Conservation (phyloP, 768 basidiomycete genomes). For the Tylopilus intermedius region DNA sequence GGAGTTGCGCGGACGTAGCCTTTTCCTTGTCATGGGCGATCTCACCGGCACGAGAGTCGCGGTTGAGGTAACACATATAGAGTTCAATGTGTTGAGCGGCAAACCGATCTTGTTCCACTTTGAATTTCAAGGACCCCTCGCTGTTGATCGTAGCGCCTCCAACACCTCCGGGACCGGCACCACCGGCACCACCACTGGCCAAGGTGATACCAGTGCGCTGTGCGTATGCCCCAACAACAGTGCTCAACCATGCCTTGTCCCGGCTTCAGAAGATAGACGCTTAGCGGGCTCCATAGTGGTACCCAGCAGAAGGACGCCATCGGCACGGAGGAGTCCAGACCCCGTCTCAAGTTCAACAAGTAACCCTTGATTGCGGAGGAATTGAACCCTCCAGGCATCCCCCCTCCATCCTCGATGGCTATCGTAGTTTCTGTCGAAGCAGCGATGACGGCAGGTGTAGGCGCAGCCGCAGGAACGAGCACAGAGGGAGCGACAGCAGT, state of each 20-base stretch:
- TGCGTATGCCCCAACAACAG: conserved; percentile 79
- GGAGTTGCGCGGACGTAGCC: conserved; percentile 56
- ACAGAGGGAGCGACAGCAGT: conserved; percentile 36
- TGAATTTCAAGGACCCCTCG: conserved; percentile 97
- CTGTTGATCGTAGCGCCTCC: conserved; percentile 93
- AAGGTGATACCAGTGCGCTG: conserved; percentile 85
- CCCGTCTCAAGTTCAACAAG: conserved; percentile 91
- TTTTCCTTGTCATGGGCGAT: conserved; percentile 86
- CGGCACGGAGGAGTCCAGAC: conserved; percentile 88
- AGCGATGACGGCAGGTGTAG: conserved; percentile 39
- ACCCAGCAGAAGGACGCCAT: conserved; percentile 84
- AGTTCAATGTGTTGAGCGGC: conserved; percentile 91
- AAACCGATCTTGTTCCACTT: conserved; percentile 87
- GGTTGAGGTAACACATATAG: conserved; percentile 93
- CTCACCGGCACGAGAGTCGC: conserved; percentile 90
- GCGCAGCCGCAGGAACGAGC: conserved; percentile 38
- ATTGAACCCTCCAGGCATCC: conserved; percentile 99
- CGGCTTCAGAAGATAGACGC: conserved; percentile 83
- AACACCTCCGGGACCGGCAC: conserved; percentile 50
- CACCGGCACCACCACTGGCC: conserved; percentile 59
- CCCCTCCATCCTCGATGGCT: conserved; percentile 84
- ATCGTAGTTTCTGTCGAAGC: conserved; percentile 60
- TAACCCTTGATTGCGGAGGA: conserved; percentile 84
- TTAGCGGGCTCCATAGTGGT: conserved; percentile 93
- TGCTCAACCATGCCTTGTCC: conserved; percentile 90